These are phyloP conservation scores for Nectriaceae sp. DNA, from an alignment of 2,329 filamentous ascomycete species.

Conservation along the genomic window DNA sequence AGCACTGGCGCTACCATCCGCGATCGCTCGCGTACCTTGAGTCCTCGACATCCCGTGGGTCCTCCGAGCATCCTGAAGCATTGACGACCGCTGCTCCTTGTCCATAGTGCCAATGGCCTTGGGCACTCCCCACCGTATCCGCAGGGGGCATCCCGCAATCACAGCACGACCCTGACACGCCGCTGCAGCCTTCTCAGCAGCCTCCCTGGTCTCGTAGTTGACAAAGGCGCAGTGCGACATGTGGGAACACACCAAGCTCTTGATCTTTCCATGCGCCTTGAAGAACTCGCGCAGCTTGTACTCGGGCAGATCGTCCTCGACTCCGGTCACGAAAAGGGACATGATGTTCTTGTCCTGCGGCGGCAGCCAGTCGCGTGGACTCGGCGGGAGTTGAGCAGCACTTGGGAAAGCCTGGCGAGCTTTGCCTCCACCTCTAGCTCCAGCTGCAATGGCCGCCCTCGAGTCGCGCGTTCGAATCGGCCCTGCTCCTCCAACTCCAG, in stretches of 20 bases:
- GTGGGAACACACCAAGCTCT: conserved; percentile 93
- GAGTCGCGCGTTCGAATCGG: conserved; percentile 77
- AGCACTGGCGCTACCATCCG: conserved; percentile 29
- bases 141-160: conserved; percentile 85
- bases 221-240: conserved; percentile 97
- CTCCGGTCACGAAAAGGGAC: conserved; percentile 90
- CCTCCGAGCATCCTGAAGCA: conserved; percentile 71
- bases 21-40: conserved; percentile 26
- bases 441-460: conserved; percentile 50
- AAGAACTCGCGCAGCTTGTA: conserved; percentile 91
- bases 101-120: conserved; percentile 92
- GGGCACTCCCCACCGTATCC: conserved; percentile 90
- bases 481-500: conserved; percentile 65
- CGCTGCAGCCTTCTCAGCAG: conserved; percentile 81
- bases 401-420: conserved; percentile 65
- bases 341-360: conserved; percentile 84
- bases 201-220: conserved; percentile 85
- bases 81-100: conserved; percentile 77
- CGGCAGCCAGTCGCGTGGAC: conserved; percentile 81
- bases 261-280: conserved; percentile 82
- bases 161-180: conserved; percentile 86
- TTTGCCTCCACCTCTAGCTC: conserved; percentile 49
- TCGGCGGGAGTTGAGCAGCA: conserved; percentile 74
- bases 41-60: conserved; percentile 29
- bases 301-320: conserved; percentile 95